Conservation (phyloP, 306 rosid genomes). For the Quercus engelmannii region DNA sequence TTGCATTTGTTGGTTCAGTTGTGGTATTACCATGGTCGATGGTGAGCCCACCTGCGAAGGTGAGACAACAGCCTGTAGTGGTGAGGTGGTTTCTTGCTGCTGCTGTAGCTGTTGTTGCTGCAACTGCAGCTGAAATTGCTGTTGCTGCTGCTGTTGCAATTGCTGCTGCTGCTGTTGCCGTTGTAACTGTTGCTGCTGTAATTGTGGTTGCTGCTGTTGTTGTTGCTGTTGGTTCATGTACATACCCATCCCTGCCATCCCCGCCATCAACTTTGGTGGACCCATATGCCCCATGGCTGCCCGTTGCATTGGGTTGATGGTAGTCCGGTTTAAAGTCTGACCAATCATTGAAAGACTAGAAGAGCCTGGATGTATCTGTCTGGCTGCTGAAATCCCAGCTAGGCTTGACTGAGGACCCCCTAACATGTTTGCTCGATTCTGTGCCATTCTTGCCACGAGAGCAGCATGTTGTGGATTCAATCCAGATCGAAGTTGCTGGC, state of each 20-base stretch:
- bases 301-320: conserved; percentile 65
- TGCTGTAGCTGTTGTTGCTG: conserved; percentile 44
- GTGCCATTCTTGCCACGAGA: conserved; percentile 43
- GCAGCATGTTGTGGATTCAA: conserved; percentile 30
- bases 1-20: conserved; percentile 63
- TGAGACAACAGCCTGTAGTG: conserved; percentile 74
- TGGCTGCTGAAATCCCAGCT: conserved; percentile 63
- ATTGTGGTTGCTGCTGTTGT: conserved; percentile 32
- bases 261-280: conserved; percentile 65
- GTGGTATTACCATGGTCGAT: conserved; percentile 74
- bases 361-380: conserved; percentile 70
- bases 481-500: conserved; percentile 64
- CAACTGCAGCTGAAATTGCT: conserved; percentile 7
- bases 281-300: conserved; percentile 66
- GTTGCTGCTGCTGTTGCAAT: conserved; percentile 32
- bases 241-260: conserved; percentile 37
- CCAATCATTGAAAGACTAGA: conserved; percentile 65
- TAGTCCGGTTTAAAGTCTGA: conserved; percentile 55
- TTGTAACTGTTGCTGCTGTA: conserved; percentile 30
- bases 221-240: conserved; percentile 75
- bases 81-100: conserved; percentile 70
- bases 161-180: conserved; percentile 24
- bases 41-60: conserved; percentile 93
- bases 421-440: conserved; percentile 38
- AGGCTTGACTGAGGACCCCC: conserved; percentile 65